Conservation (phyloP, 169 alveolate species). For the Theileria sp. region DNA sequence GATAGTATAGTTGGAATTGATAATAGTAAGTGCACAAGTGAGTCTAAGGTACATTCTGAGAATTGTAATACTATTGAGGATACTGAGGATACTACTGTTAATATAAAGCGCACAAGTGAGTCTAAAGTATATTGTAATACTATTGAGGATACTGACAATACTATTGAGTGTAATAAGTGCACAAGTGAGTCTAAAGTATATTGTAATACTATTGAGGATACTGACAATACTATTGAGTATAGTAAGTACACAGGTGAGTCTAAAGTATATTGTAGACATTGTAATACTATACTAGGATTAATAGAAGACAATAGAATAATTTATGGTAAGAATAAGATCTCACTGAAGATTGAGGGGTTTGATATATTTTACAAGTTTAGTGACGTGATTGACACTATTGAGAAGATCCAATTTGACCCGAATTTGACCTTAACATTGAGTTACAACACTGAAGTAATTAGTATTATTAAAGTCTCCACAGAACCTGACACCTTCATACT, state of each 20-base stretch:
- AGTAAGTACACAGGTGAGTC: too few relatives aligned
- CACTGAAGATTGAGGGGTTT: conserved; percentile 3
- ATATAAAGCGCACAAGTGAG: too few relatives aligned
- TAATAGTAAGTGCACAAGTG: too few relatives aligned
- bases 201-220: too few relatives aligned
- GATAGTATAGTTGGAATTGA: not conserved
- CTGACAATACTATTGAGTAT: too few relatives aligned
- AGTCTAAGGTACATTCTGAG: too few relatives aligned
- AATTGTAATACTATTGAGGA: too few relatives aligned
- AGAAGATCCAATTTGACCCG: conserved; percentile 32
- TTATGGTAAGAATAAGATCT: conserved; percentile 17
- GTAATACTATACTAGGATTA: conserved; percentile 7
- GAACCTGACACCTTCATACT: conserved; percentile 47
- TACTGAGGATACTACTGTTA: too few relatives aligned
- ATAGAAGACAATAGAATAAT: not conserved
- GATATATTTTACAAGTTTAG: conserved; percentile 49
- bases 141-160: too few relatives aligned
- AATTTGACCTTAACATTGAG: not conserved
- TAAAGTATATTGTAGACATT: not conserved
- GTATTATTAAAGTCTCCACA: conserved; percentile 31
- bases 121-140: too few relatives aligned
- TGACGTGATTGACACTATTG: conserved; percentile 21
- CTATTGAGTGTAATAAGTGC: too few relatives aligned
- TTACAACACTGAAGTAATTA: not conserved
- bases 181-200: too few relatives aligned